These are phyloP conservation scores for Tetradesmus obliquus DNA, from an alignment of 139 green algal genomes.

Conservation along the genomic window DNA sequence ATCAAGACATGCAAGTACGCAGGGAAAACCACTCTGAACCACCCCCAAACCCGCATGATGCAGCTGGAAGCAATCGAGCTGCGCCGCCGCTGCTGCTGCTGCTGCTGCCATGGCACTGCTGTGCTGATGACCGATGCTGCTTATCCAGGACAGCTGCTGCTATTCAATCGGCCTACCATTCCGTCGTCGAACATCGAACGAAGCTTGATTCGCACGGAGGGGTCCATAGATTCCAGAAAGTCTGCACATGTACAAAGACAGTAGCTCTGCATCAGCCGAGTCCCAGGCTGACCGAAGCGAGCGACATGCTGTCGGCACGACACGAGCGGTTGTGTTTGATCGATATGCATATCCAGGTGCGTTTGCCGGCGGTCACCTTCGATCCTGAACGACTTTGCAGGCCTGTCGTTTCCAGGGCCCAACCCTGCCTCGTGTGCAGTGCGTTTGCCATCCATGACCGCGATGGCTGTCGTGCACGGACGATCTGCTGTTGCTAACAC, in stretches of 20 bases:
- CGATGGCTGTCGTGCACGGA: not conserved
- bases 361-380: constrained; percentile 30
- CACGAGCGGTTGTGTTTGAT: not conserved
- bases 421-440: constrained; percentile 30
- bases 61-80: too few species aligned
- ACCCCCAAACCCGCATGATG: too few species aligned
- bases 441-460: constrained; percentile 17
- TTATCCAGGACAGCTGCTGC: not conserved
- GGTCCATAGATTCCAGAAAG: constrained; percentile 47
- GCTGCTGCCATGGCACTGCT: not conserved
- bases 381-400: constrained; percentile 35
- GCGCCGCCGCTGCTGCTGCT: not conserved
- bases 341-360: not conserved
- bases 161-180: constrained; percentile 26
- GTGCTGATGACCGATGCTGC: not conserved
- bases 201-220: constrained; percentile 48
- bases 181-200: constrained; percentile 47
- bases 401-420: constrained; percentile 6
- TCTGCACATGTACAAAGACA: constrained; percentile 30
- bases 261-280: not conserved
- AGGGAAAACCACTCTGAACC: too few species aligned
- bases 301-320: not conserved
- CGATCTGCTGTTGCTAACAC: not conserved
- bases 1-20: too few species aligned
- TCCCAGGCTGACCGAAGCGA: not conserved